These are phyloP conservation scores for Arachis stenosperma DNA, from an alignment of 306 rosid species.

Conservation along the genomic window DNA sequence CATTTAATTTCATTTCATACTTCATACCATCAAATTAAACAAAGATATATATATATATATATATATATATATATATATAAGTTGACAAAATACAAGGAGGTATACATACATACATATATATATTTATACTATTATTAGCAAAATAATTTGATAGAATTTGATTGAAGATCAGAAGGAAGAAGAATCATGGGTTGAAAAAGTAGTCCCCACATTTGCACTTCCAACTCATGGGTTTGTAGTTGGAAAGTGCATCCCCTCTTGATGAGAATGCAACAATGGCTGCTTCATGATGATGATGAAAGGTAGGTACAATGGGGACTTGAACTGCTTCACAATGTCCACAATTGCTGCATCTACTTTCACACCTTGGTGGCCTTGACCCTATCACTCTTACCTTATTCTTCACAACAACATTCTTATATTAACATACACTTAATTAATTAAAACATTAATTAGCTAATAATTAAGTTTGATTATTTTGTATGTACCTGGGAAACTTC, in stretches of 20 bases:
- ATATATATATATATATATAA: too few species aligned
- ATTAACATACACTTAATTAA: too few species aligned
- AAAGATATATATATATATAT: too few species aligned
- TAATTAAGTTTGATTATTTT: background rate
- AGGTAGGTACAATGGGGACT: constrained; percentile 56
- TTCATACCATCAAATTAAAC: too few species aligned
- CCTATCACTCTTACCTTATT: constrained; percentile 51
- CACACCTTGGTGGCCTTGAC: constrained; percentile 80
- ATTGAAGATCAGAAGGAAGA: too few species aligned
- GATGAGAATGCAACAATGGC: constrained; percentile 34
- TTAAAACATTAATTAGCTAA: too few species aligned
- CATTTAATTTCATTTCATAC: too few species aligned
- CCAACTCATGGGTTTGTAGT: constrained; percentile 90
- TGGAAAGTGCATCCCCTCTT: constrained; percentile 65
- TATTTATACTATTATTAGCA: background rate
- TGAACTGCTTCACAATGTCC: constrained; percentile 80
- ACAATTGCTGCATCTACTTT: constrained; percentile 57
- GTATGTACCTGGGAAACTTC: constrained; percentile 48
- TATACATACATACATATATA: too few species aligned
- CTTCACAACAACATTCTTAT: constrained; percentile 8
- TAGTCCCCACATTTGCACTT: constrained; percentile 83
- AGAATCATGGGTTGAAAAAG: constrained; percentile 61
- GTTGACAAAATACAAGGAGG: too few species aligned
- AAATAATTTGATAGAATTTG: constrained; percentile 5
- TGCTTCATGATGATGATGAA: background rate